Evolutionary conservation across 768 basidiomycete genomes (phyloP), one percentile per base, ranked within the genome.

Genomic region (Mycena venus): DNA sequence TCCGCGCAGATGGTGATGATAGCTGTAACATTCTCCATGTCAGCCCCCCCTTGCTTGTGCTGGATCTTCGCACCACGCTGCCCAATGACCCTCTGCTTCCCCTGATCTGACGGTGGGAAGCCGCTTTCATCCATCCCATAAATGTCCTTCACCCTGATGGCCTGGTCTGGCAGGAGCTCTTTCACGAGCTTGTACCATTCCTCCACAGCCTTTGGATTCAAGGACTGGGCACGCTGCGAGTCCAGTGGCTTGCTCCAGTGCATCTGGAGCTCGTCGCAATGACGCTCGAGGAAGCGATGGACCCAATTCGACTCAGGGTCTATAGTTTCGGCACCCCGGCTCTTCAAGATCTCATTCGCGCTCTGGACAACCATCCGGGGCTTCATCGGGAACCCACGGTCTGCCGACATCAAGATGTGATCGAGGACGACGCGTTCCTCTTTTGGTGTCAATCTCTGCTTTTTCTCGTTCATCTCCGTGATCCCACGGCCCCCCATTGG

Each of bases 61-160:
- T 86, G 85, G 0, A 76, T 66, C 60, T 81, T 83, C 0, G 75
- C 66, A 21, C 81, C 80, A 31, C 75, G 60, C 14, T 72, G 67
- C 0, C 82, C 81, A 56, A 84, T 74, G 1, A 87, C 85, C 2
- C 77, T 47, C 56, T 85, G 78, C 2, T 60, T 74, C 0, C 83
- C 82, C 25, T 70, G 31, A 53, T 83, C 74, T 2, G 74, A 70
- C 23, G 82, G 73, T 25, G 80, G 78, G 44, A 84, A 80, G 8
- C 84, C 83, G 42, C 80, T 85, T 75, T 87, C 82, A 70, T 87
- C 85, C 82, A 85, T 85, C 15, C 80, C 82, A 75, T 85, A 88
- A 3, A 82, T 75, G 59, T 82, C 61, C 34, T 80, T 49, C 4
- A 67, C 68, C 23, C 42, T 47, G 11, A 83, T 79, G 9, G 77